phyloP scores from a whole-genome alignment of 306 rosid genomes.

The Prunus kanzakura region DNA sequence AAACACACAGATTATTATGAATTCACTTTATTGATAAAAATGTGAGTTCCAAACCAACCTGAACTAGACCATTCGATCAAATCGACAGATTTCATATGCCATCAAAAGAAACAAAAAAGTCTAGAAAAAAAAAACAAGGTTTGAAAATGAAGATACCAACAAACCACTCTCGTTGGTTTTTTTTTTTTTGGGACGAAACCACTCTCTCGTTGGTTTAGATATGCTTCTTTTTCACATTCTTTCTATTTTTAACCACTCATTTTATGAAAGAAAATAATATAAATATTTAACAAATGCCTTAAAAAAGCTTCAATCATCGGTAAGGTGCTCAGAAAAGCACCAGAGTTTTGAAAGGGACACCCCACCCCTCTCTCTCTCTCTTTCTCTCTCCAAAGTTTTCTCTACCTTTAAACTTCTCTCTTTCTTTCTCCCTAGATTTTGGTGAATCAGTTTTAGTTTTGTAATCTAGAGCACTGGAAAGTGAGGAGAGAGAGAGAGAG shows the following conservation, averaged over 20 bases:
- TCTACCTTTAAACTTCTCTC: constrained; percentile 7
- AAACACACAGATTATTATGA: too few species aligned
- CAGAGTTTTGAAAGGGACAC: constrained; percentile 3
- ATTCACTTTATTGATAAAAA: too few species aligned
- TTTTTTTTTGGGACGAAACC: too few species aligned
- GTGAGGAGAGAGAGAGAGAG: background rate
- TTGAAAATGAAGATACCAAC: background rate
- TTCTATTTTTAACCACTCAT: constrained; percentile 1
- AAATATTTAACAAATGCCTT: constrained; percentile 2
- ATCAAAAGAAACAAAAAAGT: background rate
- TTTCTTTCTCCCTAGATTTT: constrained; percentile 10
- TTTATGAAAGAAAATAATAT: background rate
- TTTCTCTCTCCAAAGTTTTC: background rate
- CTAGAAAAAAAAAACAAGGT: background rate
- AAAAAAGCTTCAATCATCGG: background rate
- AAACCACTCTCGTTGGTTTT: too few species aligned
- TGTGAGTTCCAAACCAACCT: background rate
- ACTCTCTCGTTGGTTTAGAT: background rate
- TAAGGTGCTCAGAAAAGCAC: background rate
- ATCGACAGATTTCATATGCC: background rate
- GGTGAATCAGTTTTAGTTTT: constrained; percentile 1
- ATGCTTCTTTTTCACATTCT: background rate
- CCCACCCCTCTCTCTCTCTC: background rate
- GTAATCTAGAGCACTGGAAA: constrained; percentile 15
- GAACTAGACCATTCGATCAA: background rate